These are phyloP conservation scores for Chaetoscypha palmicola DNA, from an alignment of 2,329 filamentous ascomycete species.

Conservation along the genomic window DNA sequence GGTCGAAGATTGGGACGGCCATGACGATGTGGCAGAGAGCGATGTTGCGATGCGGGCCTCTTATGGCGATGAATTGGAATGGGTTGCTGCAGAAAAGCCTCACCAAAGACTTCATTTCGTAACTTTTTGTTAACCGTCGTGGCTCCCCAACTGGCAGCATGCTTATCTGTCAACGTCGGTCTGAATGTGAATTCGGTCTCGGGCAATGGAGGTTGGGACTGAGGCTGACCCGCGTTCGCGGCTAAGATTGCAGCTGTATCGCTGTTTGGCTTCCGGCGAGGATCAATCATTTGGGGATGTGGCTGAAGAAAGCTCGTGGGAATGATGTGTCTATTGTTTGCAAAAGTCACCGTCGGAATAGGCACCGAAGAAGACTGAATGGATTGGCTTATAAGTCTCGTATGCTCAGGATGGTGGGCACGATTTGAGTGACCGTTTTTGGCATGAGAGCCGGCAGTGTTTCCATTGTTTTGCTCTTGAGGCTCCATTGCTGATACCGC, in stretches of 20 bases:
- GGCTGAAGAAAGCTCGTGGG: slow-evolving; percentile 70
- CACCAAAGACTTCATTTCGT: slow-evolving; percentile 84
- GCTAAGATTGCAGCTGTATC: slow-evolving; percentile 23
- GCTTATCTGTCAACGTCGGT: slow-evolving; percentile 46
- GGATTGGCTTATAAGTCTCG: slow-evolving; percentile 63
- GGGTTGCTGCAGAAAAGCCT: slow-evolving; percentile 80
- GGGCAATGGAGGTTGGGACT: slow-evolving; percentile 15
- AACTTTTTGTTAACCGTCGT: slow-evolving; percentile 84
- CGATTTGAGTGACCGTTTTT: slow-evolving; percentile 23
- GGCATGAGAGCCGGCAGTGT: neutral
- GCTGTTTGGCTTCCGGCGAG: slow-evolving; percentile 20
- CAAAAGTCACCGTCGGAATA: slow-evolving; percentile 85
- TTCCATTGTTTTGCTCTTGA: slow-evolving; percentile 16
- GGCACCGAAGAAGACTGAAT: slow-evolving; percentile 57
- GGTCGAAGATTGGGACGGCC: slow-evolving; percentile 34
- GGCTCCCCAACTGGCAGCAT: slow-evolving; percentile 73
- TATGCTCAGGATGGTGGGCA: slow-evolving; percentile 28
- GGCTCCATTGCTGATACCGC: slow-evolving; percentile 21
- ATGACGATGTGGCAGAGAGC: slow-evolving; percentile 50
- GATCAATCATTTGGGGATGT: slow-evolving; percentile 39
- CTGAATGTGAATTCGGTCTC: slow-evolving; percentile 24
- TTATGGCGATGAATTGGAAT: slow-evolving; percentile 75
- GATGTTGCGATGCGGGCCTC: slow-evolving; percentile 54
- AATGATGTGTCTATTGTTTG: slow-evolving; percentile 90
- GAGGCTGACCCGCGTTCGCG: slow-evolving; percentile 31